A percentile compares a stretch with the other conserved stretches of the same genome.
These are phyloP conservation scores for Arabis hirsuta DNA, from an alignment of 345 rosid species.

Conservation along the genomic window DNA sequence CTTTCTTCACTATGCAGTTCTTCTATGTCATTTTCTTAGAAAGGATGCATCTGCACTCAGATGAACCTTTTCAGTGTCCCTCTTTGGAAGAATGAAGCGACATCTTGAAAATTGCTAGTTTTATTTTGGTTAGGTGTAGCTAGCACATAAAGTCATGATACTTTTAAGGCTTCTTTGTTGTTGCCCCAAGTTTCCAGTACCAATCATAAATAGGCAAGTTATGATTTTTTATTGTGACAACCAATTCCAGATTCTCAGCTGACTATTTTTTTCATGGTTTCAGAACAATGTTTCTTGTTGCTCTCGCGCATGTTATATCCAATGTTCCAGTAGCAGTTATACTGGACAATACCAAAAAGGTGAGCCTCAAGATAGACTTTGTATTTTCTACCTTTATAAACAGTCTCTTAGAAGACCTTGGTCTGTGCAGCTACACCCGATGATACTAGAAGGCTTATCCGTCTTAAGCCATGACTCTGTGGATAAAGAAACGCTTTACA, in stretches of 20 bases:
- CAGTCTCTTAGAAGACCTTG: constrained; percentile 16
- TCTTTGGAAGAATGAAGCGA: not conserved
- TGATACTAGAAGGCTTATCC: constrained; percentile 68
- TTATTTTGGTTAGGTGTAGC: constrained; percentile 10
- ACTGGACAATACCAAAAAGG: constrained; percentile 74
- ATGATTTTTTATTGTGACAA: constrained; percentile 6
- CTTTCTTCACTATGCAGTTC: not conserved
- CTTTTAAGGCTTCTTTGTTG: constrained; percentile 4
- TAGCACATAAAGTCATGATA: not conserved
- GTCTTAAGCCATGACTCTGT: constrained; percentile 53
- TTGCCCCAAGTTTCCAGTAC: constrained; percentile 16
- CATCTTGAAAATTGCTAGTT: constrained; percentile 1
- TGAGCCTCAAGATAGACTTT: constrained; percentile 40
- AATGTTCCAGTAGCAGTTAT: constrained; percentile 70
- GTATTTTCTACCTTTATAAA: constrained; percentile 12
- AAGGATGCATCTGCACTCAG: constrained; percentile 10
- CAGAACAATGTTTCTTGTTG: constrained; percentile 69
- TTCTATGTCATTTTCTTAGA: constrained; percentile 8
- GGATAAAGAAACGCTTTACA: constrained; percentile 62
- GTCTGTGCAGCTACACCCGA: constrained; percentile 64
- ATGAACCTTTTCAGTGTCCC: not conserved
- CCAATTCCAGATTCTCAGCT: constrained; percentile 21
- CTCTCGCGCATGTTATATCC: constrained; percentile 69
- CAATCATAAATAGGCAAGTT: constrained; percentile 24
- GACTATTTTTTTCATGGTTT: constrained; percentile 39